Evolutionary conservation across 345 rosid species (phyloP).

Genomic region (Raphanus sativus): DNA sequence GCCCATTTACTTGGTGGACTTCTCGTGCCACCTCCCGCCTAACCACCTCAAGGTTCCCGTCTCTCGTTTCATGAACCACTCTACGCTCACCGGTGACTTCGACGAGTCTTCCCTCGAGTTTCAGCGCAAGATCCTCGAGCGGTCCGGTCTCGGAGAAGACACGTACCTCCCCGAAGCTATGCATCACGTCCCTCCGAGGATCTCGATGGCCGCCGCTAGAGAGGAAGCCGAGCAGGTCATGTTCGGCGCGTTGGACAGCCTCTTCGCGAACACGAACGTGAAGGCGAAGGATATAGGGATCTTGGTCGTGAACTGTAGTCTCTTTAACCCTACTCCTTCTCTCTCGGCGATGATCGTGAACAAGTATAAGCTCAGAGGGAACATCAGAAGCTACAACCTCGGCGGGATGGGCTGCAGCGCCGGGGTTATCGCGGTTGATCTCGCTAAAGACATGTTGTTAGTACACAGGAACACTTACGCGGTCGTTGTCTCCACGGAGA

Average conservation of each 20-base stretch:
- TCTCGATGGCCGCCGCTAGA: slow-evolving; percentile 49
- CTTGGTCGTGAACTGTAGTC: slow-evolving; percentile 54
- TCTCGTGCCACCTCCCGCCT: slow-evolving; percentile 46
- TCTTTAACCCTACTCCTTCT: slow-evolving; percentile 55
- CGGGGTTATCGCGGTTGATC: slow-evolving; percentile 46
- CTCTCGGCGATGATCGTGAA: slow-evolving; percentile 53
- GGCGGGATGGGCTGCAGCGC: slow-evolving; percentile 64
- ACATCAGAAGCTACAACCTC: slow-evolving; percentile 50
- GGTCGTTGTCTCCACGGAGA: slow-evolving; percentile 49
- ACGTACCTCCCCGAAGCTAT: slow-evolving; percentile 49
- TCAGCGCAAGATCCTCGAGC: slow-evolving; percentile 49
- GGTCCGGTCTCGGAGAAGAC: slow-evolving; percentile 53
- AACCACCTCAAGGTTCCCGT: slow-evolving; percentile 30
- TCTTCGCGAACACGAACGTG: slow-evolving; percentile 41
- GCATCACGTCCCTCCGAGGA: slow-evolving; percentile 38
- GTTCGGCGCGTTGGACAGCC: slow-evolving; percentile 51
- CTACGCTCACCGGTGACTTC: slow-evolving; percentile 41
- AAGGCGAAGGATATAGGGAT: slow-evolving; percentile 50
- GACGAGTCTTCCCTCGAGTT: slow-evolving; percentile 47
- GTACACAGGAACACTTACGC: slow-evolving; percentile 46
- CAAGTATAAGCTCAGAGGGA: slow-evolving; percentile 51
- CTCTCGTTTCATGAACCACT: slow-evolving; percentile 44
- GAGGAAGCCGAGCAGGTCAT: slow-evolving; percentile 55
- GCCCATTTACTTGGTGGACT: slow-evolving; percentile 48
- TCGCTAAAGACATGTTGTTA: slow-evolving; percentile 49